Base-by-base conservation (phyloP, 352 stramenopile genomes). In the Thalassiosira hispida region DNA sequence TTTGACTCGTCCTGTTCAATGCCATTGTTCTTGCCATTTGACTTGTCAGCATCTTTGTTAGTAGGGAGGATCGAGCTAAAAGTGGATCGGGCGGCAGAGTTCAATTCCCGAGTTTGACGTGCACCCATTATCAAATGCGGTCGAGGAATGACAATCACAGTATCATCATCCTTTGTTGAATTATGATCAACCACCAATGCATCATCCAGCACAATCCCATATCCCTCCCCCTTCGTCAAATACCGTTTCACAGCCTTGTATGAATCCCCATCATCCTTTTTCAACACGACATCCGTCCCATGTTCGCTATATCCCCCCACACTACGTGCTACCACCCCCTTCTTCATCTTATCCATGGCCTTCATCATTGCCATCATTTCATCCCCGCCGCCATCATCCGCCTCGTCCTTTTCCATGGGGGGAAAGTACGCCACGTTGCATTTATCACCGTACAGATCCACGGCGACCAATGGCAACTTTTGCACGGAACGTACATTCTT, bases 221-320 rank as follows among this genome's bases (percentile, higher is more conserved):
- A 83, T 35, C 79, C 81, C 52, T 86, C 86, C 3, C 79, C 81
- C 68, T 90, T 90, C 33, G 76, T 84, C 52, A 94, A 73, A 52
- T 81, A 91, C 38, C 87, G 90, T 64, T 84, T 84, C 0, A 94
- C 69, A 0, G 83, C 82, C 56, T 92, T 91, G 75, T 94, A 88
- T 0, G 89, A 55, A 4, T 57, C 53, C 46, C 86, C 83, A 20
- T 81, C 79, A 27, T 83, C 56, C 60, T 82, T 69, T 14, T 66
- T 82, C 42, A 87, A 70, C 11, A 52, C 59, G 0, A 87, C 33
- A 64, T 81, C 33, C 4, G 44, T 55, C 18, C 64, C 65, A 7
- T 56, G 12, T 20, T 51, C 20, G 29, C 14, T 23, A 11, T 65
- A 49, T 9, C 47, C 61, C 9, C 31, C 18, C 16, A 79, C 16